Conservation (phyloP, 805 yeast genomes). For the Saccharomycopsis fibuligera region DNA sequence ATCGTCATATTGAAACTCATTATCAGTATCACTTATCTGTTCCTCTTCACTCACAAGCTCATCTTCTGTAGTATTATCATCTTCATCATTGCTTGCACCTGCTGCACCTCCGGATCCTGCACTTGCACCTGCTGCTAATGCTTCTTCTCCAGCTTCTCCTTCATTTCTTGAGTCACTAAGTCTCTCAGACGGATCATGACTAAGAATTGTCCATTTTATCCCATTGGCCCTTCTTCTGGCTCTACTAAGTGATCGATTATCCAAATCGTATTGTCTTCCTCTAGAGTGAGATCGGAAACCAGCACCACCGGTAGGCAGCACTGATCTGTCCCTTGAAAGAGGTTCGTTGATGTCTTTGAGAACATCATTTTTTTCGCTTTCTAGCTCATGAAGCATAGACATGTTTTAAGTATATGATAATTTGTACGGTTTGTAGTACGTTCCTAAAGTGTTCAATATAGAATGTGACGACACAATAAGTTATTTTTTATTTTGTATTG, state of each 20-base stretch:
- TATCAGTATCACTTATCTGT: constrained; percentile 52
- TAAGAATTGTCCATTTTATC: constrained; percentile 60
- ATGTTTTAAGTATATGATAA: too few species aligned
- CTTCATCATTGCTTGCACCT: too few species aligned
- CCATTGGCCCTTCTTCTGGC: constrained; percentile 14
- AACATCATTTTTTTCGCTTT: constrained; percentile 7
- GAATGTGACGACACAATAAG: too few species aligned
- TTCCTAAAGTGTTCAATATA: too few species aligned
- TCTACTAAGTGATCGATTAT: constrained; percentile 13
- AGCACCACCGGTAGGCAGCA: constrained; percentile 4
- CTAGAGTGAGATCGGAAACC: constrained; percentile 12
- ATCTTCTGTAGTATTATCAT: constrained; percentile 2
- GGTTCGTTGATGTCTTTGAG: constrained; percentile 1
- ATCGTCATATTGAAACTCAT: constrained; percentile 49
- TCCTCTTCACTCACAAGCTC: constrained; percentile 45
- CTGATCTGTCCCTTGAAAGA: neutral
- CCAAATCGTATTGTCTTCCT: constrained; percentile 4
- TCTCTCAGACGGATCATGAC: constrained; percentile 70
- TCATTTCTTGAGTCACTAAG: constrained; percentile 24
- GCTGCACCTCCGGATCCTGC: too few species aligned
- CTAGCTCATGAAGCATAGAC: constrained; percentile 3
- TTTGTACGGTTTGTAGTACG: neutral
- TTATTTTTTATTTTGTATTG: too few species aligned
- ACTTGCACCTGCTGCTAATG: too few species aligned
- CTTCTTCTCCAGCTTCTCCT: neutral